These are phyloP conservation scores for Oxyria digyna DNA, from an alignment of 148 eudicot genomes.

Conservation along the genomic window DNA sequence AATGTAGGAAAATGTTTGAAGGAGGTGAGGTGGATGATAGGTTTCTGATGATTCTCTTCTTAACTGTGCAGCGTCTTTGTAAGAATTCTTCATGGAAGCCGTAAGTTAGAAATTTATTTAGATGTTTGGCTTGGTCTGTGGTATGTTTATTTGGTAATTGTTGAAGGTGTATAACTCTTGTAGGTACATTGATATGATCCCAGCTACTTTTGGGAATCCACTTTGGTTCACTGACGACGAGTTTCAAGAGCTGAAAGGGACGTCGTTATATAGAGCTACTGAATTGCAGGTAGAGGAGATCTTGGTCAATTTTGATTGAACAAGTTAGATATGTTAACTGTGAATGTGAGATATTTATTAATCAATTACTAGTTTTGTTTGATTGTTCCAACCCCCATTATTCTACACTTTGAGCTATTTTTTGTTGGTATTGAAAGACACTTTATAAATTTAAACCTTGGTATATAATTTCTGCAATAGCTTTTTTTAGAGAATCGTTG, in stretches of 20 bases:
- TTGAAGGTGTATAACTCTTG: background rate
- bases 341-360: background rate
- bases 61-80: constrained; percentile 65
- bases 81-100: constrained; percentile 90
- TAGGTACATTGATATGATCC: constrained; percentile 89
- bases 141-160: background rate
- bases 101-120: constrained; percentile 36
- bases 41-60: constrained; percentile 64
- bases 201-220: constrained; percentile 63
- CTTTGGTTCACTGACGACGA: constrained; percentile 88
- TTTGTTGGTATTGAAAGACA: background rate
- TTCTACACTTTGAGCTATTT: background rate
- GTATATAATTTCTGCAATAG: background rate
- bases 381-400: background rate
- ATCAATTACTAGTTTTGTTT: background rate
- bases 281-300: constrained; percentile 47
- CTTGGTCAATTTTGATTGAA: background rate
- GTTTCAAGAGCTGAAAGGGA: constrained; percentile 72
- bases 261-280: constrained; percentile 61
- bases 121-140: background rate
- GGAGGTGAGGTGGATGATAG: constrained; percentile 93
- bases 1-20: constrained; percentile 66
- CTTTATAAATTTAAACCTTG: background rate
- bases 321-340: background rate
- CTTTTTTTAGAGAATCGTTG: background rate